A percentile compares a stretch with the other conserved stretches of the same genome.
phyloP scores from a whole-genome alignment of 345 rosid species.

The Syzygium grande region DNA sequence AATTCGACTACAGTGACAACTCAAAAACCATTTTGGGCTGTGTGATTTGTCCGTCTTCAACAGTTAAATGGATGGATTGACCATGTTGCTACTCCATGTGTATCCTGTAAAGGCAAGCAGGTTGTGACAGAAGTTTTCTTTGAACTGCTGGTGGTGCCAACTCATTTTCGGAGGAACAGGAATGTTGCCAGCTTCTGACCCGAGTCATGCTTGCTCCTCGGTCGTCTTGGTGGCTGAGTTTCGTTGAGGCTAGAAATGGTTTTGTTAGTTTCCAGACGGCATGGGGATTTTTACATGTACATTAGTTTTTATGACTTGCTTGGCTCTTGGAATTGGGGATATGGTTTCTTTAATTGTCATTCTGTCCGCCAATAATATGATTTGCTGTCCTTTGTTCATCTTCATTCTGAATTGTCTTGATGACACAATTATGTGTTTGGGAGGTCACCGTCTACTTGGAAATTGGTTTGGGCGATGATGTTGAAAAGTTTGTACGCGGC shows the following conservation, averaged over 20 bases:
- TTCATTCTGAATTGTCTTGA: not conserved
- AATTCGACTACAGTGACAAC: constrained; percentile 5
- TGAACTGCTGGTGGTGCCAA: not conserved
- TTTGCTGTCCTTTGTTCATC: not conserved
- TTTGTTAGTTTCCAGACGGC: not conserved
- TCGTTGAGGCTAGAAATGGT: not conserved
- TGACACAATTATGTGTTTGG: not conserved
- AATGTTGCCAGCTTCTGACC: not conserved
- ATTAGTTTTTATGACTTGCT: not conserved
- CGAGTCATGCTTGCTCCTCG: not conserved
- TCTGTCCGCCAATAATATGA: not conserved
- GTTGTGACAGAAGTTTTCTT: not conserved
- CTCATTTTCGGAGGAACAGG: not conserved
- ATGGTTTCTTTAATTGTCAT: not conserved
- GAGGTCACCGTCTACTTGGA: not conserved
- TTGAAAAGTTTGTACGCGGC: not conserved
- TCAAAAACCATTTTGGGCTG: constrained; percentile 66
- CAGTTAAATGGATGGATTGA: not conserved
- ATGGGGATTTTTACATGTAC: not conserved
- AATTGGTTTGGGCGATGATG: not conserved
- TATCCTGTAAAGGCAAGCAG: not conserved
- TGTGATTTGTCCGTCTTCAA: constrained; percentile 9
- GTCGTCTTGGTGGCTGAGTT: not conserved
- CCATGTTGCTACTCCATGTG: not conserved
- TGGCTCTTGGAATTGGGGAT: not conserved